These are phyloP conservation scores for Globisporangium recalcitrans DNA, from an alignment of 352 stramenopile species.

Conservation along the genomic window DNA sequence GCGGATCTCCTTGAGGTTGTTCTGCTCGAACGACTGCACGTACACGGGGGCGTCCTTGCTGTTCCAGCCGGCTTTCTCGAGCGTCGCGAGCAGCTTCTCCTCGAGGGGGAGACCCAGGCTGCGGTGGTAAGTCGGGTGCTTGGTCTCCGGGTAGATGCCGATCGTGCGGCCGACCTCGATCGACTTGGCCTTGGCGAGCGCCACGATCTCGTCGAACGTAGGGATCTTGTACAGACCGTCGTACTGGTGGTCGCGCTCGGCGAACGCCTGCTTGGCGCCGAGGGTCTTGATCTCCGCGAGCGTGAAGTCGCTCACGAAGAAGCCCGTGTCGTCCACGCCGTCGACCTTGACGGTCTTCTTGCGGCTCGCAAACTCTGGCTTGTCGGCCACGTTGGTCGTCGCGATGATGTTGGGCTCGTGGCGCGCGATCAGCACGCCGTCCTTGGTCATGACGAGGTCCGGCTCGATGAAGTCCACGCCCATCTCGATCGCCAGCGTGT, in stretches of 20 bases:
- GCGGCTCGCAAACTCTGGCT: conserved; percentile 66
- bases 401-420: conserved; percentile 88
- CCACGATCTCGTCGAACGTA: conserved; percentile 86
- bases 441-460: conserved; percentile 86
- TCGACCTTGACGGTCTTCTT: conserved; percentile 53
- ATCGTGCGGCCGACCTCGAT: conserved; percentile 51
- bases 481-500: conserved; percentile 86
- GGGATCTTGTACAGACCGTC: conserved; percentile 86
- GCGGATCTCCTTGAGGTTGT: conserved; percentile 67
- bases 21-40: conserved; percentile 75
- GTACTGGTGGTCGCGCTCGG: conserved; percentile 72
- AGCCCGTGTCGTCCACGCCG: conserved; percentile 53
- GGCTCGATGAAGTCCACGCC: conserved; percentile 91
- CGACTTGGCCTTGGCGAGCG: conserved; percentile 66
- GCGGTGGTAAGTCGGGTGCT: conserved; percentile 78
- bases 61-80: conserved; percentile 68
- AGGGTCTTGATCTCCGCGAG: conserved; percentile 88
- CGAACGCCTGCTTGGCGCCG: conserved; percentile 67
- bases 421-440: conserved; percentile 75
- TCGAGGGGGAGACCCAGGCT: conserved; percentile 66
- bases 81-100: conserved; percentile 65
- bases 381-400: conserved; percentile 85
- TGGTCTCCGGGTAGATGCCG: conserved; percentile 87
- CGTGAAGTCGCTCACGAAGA: conserved; percentile 91
- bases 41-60: conserved; percentile 55